Evolutionary conservation across 192 early-diverging fungal species (phyloP), one percentile per base, ranked within the genome.

Genomic region (Pilobolus umbonatus): DNA sequence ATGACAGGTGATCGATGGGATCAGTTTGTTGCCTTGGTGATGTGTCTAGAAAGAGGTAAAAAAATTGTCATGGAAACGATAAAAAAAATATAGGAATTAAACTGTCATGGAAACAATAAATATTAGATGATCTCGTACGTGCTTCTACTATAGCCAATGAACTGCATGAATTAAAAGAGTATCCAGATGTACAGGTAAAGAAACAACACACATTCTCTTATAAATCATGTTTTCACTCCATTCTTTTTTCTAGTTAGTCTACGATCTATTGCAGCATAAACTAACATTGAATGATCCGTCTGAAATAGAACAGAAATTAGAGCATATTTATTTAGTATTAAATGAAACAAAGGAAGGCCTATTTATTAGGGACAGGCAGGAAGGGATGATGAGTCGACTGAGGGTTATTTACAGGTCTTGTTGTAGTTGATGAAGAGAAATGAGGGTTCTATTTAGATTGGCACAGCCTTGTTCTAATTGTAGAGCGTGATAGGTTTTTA

Each of bases 121-220:
- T 22, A 24, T 38, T 10, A 58, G 57, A 59, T 44, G 57, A 59
- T 24, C 32, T 46, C 35, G 31, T 59, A 14, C 31, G 57, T 26
- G 57, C 45, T 10, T 36, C n/a, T 30, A 36, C 8, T 35, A 59
- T 59, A 48, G 29, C 31, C 12, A 28, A 35, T 35, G 24, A 45
- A 15, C 45, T 35, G 15, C 7, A 36, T 12, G 31, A 22, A 21
- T 21, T 7, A n/a, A 21, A 25, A 10, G 17, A 29, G n/a, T 59
- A 48, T 24, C 57, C 57, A 34, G 57, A 59, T 38, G 31, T 59
- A 57, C 26, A 57, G 39, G 55, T 57, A 43, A 57, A 39, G 21
- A 21, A 55, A 26, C 11, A 19, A 40, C 21, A 39, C 10, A 6
- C 22, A 11, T 38, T 21, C 26, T 19, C 22, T 38, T 34, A 11